These are phyloP conservation scores for Canavalia gladiata DNA, from an alignment of 306 rosid genomes.

Conservation along the genomic window DNA sequence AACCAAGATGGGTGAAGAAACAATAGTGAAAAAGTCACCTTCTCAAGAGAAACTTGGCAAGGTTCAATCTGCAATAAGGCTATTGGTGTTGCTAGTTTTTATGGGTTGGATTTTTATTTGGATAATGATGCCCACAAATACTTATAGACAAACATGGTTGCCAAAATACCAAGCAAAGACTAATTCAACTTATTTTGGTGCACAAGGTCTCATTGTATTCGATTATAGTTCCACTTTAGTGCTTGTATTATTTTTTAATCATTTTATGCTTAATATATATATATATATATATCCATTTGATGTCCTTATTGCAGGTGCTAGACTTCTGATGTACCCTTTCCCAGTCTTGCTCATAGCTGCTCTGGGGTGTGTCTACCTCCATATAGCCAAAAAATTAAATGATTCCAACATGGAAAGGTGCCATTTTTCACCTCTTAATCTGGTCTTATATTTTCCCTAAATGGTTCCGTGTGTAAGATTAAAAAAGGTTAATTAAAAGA, in stretches of 20 bases:
- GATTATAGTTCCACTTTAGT: conserved; percentile 1
- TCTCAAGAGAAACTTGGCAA: conserved; percentile 40
- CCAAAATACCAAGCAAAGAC: conserved; percentile 43
- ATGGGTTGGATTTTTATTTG: conserved; percentile 63
- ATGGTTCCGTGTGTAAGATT: neutral
- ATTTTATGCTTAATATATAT: conserved; percentile 41
- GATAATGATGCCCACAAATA: conserved; percentile 66
- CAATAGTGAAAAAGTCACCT: conserved; percentile 44
- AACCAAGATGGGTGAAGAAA: conserved; percentile 43
- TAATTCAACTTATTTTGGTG: conserved; percentile 61
- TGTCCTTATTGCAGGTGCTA: conserved; percentile 53
- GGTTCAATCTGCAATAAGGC: conserved; percentile 52
- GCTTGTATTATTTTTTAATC: neutral
- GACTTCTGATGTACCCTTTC: conserved; percentile 58
- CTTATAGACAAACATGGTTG: conserved; percentile 51
- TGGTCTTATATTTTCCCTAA: neutral
- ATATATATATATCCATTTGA: neutral
- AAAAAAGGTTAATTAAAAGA: neutral
- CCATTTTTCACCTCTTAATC: neutral
- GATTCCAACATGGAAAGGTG: conserved; percentile 42
- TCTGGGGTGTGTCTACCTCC: conserved; percentile 72
- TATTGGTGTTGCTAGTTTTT: conserved; percentile 51
- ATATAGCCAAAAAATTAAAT: conserved; percentile 54
- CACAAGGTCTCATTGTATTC: conserved; percentile 58
- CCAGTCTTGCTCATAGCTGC: conserved; percentile 71